phyloP scores from a whole-genome alignment of 164 flowering plant genomes.

The Umbellularia californica region DNA sequence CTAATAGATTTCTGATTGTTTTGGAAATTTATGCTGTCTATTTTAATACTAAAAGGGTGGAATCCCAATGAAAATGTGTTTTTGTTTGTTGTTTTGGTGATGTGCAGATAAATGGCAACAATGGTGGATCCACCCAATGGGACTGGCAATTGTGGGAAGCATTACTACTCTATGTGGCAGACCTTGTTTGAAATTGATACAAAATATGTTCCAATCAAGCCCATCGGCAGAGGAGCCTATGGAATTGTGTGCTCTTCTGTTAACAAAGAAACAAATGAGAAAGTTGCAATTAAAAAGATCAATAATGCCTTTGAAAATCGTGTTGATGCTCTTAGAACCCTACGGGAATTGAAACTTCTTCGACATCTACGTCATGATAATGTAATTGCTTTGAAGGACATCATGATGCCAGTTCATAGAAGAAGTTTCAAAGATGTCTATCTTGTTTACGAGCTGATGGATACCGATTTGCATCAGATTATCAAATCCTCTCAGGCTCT shows the following conservation, averaged over 20 bases:
- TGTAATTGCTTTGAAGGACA: constrained; percentile 83
- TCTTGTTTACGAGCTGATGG: constrained; percentile 94
- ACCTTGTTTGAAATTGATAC: constrained; percentile 87
- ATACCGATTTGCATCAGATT: constrained; percentile 91
- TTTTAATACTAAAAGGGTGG: neutral
- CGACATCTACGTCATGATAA: constrained; percentile 81
- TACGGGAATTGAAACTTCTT: constrained; percentile 84
- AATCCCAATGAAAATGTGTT: neutral
- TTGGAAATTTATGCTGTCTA: neutral
- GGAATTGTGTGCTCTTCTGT: constrained; percentile 90
- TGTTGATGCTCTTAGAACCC: constrained; percentile 81
- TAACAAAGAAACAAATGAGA: constrained; percentile 79
- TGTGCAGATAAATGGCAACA: constrained; percentile 61
- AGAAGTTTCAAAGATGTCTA: constrained; percentile 83
- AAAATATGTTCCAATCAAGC: constrained; percentile 87
- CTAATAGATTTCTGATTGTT: neutral
- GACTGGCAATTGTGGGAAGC: constrained; percentile 54
- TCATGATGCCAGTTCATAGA: constrained; percentile 77
- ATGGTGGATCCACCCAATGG: constrained; percentile 90
- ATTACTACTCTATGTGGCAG: constrained; percentile 93
- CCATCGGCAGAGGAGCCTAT: constrained; percentile 93
- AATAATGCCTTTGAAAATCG: constrained; percentile 82
- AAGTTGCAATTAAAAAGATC: constrained; percentile 91
- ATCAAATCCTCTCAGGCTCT: constrained; percentile 87
- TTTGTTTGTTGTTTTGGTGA: neutral